phyloP scores from a whole-genome alignment of 2,329 filamentous ascomycete species.

The Sphaerostilbella broomeana region DNA sequence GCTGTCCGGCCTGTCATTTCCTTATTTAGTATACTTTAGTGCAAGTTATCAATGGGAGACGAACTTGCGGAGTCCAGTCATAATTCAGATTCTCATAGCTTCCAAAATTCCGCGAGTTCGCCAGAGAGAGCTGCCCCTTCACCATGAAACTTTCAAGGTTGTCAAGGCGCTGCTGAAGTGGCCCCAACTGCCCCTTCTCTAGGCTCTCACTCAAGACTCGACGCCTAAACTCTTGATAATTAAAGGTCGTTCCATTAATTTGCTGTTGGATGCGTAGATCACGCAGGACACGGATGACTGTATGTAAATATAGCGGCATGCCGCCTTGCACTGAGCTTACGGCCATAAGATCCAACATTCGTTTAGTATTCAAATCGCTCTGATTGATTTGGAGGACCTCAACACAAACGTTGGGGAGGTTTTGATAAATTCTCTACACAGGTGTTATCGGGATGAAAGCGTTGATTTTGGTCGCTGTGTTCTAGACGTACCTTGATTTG shows the following conservation, averaged over 20 bases:
- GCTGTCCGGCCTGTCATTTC: slow-evolving; percentile 21
- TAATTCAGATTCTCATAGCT: no score
- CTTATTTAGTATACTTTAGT: neutral
- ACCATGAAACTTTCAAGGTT: slow-evolving; percentile 45
- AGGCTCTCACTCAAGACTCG: slow-evolving; percentile 31
- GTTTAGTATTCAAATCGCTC: slow-evolving; percentile 46
- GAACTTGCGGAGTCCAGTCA: slow-evolving; percentile 20
- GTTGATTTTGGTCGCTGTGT: no score
- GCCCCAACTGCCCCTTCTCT: slow-evolving; percentile 41
- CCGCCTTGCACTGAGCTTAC: slow-evolving; percentile 30
- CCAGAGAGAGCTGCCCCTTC: slow-evolving; percentile 15
- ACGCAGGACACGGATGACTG: slow-evolving; percentile 49
- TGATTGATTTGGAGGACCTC: slow-evolving; percentile 46
- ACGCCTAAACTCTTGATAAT: slow-evolving; percentile 43
- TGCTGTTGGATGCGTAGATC: slow-evolving; percentile 46
- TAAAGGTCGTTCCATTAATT: slow-evolving; percentile 30
- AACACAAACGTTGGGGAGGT: slow-evolving; percentile 35
- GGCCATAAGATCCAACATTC: slow-evolving; percentile 56
- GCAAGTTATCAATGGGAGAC: neutral
- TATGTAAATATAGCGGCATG: slow-evolving; percentile 52
- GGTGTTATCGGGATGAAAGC: neutral
- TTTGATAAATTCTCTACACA: slow-evolving; percentile 1
- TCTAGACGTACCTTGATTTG: slow-evolving; percentile 30
- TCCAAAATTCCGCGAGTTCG: no score
- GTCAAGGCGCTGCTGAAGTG: slow-evolving; percentile 36